A percentile compares a stretch with the other conserved stretches of the same genome.
These are phyloP conservation scores for Fusarium nematophilum DNA, from an alignment of 2,329 filamentous ascomycete genomes.

Conservation along the genomic window DNA sequence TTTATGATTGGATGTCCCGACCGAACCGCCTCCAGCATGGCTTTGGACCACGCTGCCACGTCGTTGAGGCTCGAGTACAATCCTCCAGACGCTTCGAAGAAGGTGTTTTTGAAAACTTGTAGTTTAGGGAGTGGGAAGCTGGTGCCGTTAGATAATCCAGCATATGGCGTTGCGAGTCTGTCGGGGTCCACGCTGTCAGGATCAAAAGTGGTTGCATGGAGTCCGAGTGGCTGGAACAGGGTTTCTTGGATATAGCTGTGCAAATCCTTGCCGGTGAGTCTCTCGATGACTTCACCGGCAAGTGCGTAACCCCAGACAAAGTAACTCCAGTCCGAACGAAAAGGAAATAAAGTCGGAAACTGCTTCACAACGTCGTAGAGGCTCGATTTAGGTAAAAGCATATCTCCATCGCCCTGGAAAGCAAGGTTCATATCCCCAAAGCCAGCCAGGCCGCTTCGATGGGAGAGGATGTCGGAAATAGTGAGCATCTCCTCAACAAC, in stretches of 20 bases:
- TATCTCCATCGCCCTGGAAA: slow-evolving; percentile 11
- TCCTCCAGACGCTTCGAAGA: slow-evolving; percentile 4
- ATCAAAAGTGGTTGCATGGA: not conserved
- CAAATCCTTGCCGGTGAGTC: not conserved
- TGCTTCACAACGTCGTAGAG: not conserved
- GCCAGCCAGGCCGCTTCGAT: not conserved
- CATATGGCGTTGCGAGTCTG: not conserved
- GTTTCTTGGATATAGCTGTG: not conserved
- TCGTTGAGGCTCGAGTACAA: not conserved
- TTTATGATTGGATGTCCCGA: not conserved
- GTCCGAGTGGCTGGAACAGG: not conserved
- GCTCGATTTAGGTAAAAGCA: not conserved
- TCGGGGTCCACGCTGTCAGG: not conserved
- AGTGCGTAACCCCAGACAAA: slow-evolving; percentile 6
- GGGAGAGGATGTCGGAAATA: slow-evolving; percentile 7
- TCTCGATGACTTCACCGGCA: not conserved
- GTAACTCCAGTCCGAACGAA: slow-evolving; percentile 10
- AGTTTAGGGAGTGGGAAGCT: not conserved
- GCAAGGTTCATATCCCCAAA: not conserved
- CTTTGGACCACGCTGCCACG: not conserved
- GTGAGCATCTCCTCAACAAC: not conserved
- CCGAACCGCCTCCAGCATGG: not conserved
- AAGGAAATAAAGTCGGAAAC: not conserved
- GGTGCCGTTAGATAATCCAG: not conserved
- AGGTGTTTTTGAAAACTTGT: not conserved